These are phyloP conservation scores for Boechera retrofracta DNA, from an alignment of 345 rosid species.

Conservation along the genomic window DNA sequence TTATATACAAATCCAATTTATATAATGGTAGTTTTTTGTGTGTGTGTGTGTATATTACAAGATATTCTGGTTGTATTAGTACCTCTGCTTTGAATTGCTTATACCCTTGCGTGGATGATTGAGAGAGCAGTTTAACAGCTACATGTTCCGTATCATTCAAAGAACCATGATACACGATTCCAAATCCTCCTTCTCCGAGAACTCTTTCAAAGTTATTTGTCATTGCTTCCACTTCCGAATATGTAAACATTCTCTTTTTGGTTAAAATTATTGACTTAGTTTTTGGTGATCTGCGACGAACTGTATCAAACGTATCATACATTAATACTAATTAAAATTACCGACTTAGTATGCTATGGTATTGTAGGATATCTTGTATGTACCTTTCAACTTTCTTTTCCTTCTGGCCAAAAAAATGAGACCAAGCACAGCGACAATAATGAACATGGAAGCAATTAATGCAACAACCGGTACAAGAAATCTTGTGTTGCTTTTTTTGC, in stretches of 20 bases:
- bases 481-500: conserved; percentile 3
- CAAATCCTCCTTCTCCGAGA: conserved; percentile 50
- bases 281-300: background rate
- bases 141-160: conserved; percentile 29
- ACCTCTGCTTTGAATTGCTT: conserved; percentile 48
- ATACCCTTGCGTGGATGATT: conserved; percentile 48
- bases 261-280: background rate
- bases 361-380: background rate
- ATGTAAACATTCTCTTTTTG: conserved; percentile 40
- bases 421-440: conserved; percentile 14
- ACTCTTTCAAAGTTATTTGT: conserved; percentile 42
- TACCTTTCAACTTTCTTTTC: conserved; percentile 8
- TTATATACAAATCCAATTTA: too few species aligned
- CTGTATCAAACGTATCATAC: background rate
- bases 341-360: background rate
- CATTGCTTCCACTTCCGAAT: conserved; percentile 33
- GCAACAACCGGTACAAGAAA: conserved; percentile 33
- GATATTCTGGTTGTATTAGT: too few species aligned
- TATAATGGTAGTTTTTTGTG: too few species aligned
- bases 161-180: conserved; percentile 44
- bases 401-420: background rate
- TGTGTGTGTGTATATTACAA: too few species aligned
- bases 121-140: conserved; percentile 48
- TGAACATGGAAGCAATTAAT: conserved; percentile 32
- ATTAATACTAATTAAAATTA: too few species aligned